Percentiles rank a stretch among this genome's conserved stretches.
Conservation (phyloP, 2,329 filamentous ascomycete species). For the Erysiphe neolycopersici region DNA sequence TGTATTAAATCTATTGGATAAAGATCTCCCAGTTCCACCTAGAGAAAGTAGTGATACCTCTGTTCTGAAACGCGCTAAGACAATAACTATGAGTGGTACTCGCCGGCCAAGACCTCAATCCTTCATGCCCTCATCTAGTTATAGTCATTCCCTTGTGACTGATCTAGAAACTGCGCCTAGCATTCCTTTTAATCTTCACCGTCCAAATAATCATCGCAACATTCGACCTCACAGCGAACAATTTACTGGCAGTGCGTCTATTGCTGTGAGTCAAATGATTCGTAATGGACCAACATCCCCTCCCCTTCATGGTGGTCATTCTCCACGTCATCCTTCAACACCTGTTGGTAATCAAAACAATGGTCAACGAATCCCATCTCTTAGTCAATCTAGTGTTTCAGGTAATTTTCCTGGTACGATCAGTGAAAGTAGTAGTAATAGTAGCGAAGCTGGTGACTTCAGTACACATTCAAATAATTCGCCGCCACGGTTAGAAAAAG, state of each 20-base stretch:
- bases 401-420: constrained; percentile 41
- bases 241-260: constrained; percentile 29
- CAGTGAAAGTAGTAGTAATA: constrained; percentile 26
- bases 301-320: constrained; percentile 22
- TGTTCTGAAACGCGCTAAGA: constrained; percentile 33
- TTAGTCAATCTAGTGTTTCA: constrained; percentile 20
- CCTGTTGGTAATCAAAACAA: constrained; percentile 25
- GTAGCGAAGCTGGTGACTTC: constrained; percentile 33
- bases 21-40: constrained; percentile 53
- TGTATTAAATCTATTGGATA: constrained; percentile 77
- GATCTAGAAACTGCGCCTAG: constrained; percentile 52
- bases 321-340: constrained; percentile 29
- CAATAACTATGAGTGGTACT: constrained; percentile 23
- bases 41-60: constrained; percentile 18
- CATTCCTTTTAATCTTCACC: constrained; percentile 39
- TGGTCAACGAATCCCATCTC: constrained; percentile 23
- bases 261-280: constrained; percentile 75
- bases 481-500: constrained; percentile 25
- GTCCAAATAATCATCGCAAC: constrained; percentile 26
- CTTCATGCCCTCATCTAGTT: constrained; percentile 18
- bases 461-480: constrained; percentile 24
- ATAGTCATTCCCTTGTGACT: constrained; percentile 19
- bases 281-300: constrained; percentile 37
- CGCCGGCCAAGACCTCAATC: constrained; percentile 27
- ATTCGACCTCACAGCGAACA: constrained; percentile 35